Evolutionary conservation across 1,284 basidiomycete genomes (phyloP).

Genomic region (Fomitopsis palustris): DNA sequence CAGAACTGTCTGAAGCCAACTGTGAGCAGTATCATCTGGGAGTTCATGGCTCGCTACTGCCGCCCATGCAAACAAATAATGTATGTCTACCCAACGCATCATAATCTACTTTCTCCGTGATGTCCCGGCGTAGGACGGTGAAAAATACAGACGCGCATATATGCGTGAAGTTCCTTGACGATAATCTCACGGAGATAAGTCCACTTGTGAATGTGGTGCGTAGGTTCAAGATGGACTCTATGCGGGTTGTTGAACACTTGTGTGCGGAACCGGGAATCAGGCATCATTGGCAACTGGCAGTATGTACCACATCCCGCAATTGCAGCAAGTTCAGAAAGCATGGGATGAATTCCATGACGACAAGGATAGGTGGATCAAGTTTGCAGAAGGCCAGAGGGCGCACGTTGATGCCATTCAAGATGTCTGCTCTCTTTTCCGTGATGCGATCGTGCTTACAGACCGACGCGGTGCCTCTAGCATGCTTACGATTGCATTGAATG

Average conservation of each 20-base stretch:
- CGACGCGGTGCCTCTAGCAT: not conserved
- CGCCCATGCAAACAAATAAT: not conserved
- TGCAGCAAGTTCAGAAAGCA: not conserved
- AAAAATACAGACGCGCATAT: not conserved
- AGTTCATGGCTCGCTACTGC: constrained; percentile 3
- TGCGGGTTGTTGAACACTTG: too few relatives aligned
- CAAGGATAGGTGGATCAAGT: not conserved
- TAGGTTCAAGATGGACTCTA: too few relatives aligned
- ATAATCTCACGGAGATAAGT: not conserved
- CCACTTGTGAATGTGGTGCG: not conserved
- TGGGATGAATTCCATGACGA: not conserved
- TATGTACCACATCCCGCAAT: not conserved
- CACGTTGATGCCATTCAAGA: not conserved
- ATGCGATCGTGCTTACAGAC: not conserved
- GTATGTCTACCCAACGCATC: not conserved
- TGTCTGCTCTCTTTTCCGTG: not conserved
- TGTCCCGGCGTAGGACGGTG: not conserved
- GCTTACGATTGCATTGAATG: not conserved
- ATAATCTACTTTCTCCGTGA: not conserved
- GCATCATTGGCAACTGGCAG: not conserved
- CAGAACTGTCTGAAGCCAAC: not conserved
- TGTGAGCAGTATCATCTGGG: not conserved
- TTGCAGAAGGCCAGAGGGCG: not conserved
- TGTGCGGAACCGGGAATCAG: not conserved
- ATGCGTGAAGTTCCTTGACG: not conserved